phyloP scores from a whole-genome alignment of 305 asterid species.

The Andrographis paniculata region DNA sequence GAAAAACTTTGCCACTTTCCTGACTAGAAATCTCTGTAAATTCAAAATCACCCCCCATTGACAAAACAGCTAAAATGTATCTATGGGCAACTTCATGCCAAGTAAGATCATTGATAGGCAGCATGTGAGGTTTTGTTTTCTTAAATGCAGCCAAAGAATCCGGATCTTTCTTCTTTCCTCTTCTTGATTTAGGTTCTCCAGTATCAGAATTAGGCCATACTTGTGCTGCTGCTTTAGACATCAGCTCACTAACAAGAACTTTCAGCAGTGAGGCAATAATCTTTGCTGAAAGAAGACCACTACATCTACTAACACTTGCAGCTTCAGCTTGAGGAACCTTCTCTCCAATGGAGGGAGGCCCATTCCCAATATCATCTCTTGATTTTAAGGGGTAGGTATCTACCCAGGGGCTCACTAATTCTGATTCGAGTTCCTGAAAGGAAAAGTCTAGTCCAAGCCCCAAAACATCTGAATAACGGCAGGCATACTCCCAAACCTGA shows the following conservation, averaged over 20 bases:
- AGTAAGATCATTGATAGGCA: slow-evolving; percentile 82
- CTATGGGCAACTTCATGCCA: slow-evolving; percentile 98
- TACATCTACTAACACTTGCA: slow-evolving; percentile 30
- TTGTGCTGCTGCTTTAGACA: slow-evolving; percentile 65
- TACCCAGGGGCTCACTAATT: slow-evolving; percentile 66
- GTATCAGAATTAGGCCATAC: slow-evolving; percentile 68
- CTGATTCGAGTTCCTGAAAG: slow-evolving; percentile 70
- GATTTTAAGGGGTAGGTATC: slow-evolving; percentile 37
- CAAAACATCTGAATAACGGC: slow-evolving; percentile 70
- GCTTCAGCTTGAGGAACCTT: slow-evolving; percentile 36
- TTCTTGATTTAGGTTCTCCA: slow-evolving; percentile 67
- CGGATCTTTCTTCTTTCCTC: slow-evolving; percentile 80
- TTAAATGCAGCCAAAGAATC: slow-evolving; percentile 54
- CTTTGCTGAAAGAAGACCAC: slow-evolving; percentile 56
- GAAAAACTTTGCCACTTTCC: slow-evolving; percentile 88
- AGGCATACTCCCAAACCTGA: slow-evolving; percentile 83
- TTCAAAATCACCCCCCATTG: slow-evolving; percentile 85
- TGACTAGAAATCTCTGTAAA: slow-evolving; percentile 71
- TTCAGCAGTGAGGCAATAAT: slow-evolving; percentile 56
- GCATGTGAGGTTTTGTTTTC: slow-evolving; percentile 59
- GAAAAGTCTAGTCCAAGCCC: slow-evolving; percentile 64
- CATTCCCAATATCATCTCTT: slow-evolving; percentile 23
- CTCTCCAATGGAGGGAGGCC: slow-evolving; percentile 25
- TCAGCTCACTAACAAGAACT: slow-evolving; percentile 65
- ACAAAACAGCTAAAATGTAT: slow-evolving; percentile 61